Base-by-base conservation (phyloP, 805 yeast species). In the Starmerella geochares region DNA sequence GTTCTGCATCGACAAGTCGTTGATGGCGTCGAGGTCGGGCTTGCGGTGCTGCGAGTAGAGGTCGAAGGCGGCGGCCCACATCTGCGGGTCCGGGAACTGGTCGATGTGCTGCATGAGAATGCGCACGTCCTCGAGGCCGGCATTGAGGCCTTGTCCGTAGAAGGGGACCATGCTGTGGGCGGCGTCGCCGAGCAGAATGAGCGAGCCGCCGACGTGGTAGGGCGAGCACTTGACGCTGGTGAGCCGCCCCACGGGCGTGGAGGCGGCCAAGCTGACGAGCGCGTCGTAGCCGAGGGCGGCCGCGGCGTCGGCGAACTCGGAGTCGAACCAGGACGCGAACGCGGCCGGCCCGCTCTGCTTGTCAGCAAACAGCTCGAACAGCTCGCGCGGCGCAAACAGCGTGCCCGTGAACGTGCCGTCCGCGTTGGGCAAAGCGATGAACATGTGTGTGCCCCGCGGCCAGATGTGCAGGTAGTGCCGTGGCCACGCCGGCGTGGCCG, bases 141-240 rank as follows among this genome's bases (percentile, higher is more conserved):
- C 85, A 65, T 88, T 88, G 90, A 88, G 83, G 4, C 96, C 96
- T 65, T 88, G 96, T 9, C 96, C 96, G 62, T 87, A 88, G 65
- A 88, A 88, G n/a, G 96, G 96, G 5, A 88, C 96, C 95, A 87
- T 88, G 25, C 92, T 79, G 67, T 88, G 96, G 0, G 96, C 94
- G 0, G 96, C 95, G 64, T 88, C 96, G 5, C 96, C 96, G 25
- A 88, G 67, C 11, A 88, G 67, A 9, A 88, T 68, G 14, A 80
- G 80, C 50, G 76, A 75, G 42, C 79, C 83, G 37, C 71, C 64
- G 41, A 71, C 73, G 61, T 85, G 77, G 66, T 86, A 88, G 2
- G 90, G 86, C 45, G 68, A 67, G 57, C 85, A 81, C 42, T 74
- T 74, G 7, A 84, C 74, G 53, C 84, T 86, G 68, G 87, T 73